Percentiles rank a stretch among this genome's conserved stretches.
phyloP scores from a whole-genome alignment of 768 basidiomycete species.

The Agaricus subrufescens region DNA sequence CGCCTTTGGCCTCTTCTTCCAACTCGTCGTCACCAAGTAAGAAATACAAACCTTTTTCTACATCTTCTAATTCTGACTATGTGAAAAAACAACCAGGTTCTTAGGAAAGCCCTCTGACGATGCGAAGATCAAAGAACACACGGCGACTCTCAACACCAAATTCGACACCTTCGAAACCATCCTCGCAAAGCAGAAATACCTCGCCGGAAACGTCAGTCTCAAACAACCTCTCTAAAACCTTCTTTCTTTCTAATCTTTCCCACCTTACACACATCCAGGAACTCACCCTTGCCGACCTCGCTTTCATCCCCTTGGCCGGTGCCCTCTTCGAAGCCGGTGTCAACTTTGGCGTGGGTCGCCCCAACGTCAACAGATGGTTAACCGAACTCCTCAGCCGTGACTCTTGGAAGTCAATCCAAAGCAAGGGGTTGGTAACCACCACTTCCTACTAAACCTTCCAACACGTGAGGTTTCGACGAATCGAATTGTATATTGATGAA shows the following conservation, averaged over 20 bases:
- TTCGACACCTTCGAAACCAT: conserved; percentile 52
- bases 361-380: conserved; percentile 43
- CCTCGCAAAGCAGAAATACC: conserved; percentile 45
- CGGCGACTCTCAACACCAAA: conserved; percentile 27
- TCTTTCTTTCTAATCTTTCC: background rate
- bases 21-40: conserved; percentile 43
- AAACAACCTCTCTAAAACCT: background rate
- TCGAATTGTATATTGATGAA: too few species aligned
- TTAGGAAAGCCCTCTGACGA: conserved; percentile 14
- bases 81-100: background rate
- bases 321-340: conserved; percentile 19
- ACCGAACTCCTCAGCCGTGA: too few species aligned
- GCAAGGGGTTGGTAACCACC: too few species aligned
- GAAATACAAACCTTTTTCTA: conserved; percentile 38
- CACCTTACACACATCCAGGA: conserved; percentile 20
- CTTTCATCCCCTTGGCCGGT: conserved; percentile 36
- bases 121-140: conserved; percentile 20
- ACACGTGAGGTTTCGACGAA: too few species aligned
- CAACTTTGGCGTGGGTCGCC: conserved; percentile 27
- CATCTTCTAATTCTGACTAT: background rate
- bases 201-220: conserved; percentile 49
- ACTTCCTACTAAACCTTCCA: too few species aligned
- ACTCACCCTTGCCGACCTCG: conserved; percentile 43
- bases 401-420: too few species aligned
- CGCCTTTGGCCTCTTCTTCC: conserved; percentile 42